phyloP scores from a whole-genome alignment of 257 asterid species.

The Primulina eburnea region DNA sequence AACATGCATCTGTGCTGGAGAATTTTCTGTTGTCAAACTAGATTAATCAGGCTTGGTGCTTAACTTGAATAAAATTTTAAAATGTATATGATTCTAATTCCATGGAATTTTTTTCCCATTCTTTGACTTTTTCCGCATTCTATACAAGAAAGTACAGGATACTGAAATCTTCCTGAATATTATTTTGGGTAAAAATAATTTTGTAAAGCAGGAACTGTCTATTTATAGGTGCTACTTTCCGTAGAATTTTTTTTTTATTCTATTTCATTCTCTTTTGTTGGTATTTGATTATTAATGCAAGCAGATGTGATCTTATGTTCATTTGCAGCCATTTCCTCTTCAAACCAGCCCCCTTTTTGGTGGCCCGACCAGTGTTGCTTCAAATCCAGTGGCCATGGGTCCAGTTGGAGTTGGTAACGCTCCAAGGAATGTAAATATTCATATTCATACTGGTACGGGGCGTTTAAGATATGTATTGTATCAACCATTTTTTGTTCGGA shows the following conservation, averaged over 20 bases:
- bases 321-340: conserved; percentile 85
- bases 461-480: not conserved
- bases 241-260: not conserved
- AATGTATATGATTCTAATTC: not conserved
- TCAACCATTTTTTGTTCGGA: conserved; percentile 8
- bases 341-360: conserved; percentile 77
- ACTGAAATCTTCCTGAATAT: too few relatives aligned
- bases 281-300: not conserved
- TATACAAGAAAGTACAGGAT: not conserved
- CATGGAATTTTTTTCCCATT: too few relatives aligned
- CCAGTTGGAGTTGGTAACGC: conserved; percentile 52
- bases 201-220: not conserved
- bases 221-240: not conserved
- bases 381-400: conserved; percentile 48
- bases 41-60: not conserved
- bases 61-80: not conserved
- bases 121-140: too few relatives aligned
- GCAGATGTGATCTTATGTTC: conserved; percentile 17
- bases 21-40: not conserved
- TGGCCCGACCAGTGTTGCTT: conserved; percentile 39
- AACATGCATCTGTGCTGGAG: not conserved
- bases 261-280: conserved; percentile 5
- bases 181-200: too few relatives aligned
- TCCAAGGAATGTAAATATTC: conserved; percentile 83
- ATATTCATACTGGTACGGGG: conserved; percentile 72